phyloP scores from a whole-genome alignment of 352 stramenopile species.

The Albugo candida region DNA sequence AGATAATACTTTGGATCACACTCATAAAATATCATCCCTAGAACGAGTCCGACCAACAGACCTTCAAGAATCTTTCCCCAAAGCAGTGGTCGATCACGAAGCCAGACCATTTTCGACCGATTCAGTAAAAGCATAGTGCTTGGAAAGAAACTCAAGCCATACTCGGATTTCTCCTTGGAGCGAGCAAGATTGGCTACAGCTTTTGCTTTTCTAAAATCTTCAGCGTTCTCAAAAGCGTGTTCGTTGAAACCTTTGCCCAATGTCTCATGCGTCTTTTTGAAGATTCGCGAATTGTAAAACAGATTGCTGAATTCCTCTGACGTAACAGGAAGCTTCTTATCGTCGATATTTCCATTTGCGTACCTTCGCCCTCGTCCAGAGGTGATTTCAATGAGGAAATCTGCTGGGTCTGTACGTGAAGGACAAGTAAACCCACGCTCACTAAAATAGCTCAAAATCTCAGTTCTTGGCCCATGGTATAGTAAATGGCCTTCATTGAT shows the following conservation, averaged over 20 bases:
- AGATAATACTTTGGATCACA: conserved; percentile 34
- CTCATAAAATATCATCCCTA: conserved; percentile 57
- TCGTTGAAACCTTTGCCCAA: conserved; percentile 33
- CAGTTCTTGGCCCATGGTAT: conserved; percentile 74
- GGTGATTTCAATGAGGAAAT: conserved; percentile 53
- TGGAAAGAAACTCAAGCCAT: conserved; percentile 19
- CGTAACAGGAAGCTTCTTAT: conserved; percentile 3
- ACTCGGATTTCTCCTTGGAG: conserved; percentile 26
- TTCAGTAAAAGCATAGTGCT: conserved; percentile 32
- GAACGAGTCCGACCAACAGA: conserved; percentile 47
- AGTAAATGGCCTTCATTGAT: conserved; percentile 84
- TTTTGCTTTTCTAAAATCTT: conserved; percentile 37
- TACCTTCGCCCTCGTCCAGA: conserved; percentile 20
- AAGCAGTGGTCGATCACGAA: conserved; percentile 32
- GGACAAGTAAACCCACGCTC: conserved; percentile 49
- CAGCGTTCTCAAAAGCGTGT: conserved; percentile 27
- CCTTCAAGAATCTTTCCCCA: conserved; percentile 43
- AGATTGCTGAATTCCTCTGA: conserved; percentile 30
- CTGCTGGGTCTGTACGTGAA: conserved; percentile 29
- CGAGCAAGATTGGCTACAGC: conserved; percentile 22
- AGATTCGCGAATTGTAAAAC: conserved; percentile 33
- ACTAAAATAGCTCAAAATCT: conserved; percentile 73
- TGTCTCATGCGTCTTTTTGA: conserved; percentile 26
- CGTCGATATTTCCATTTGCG: not conserved
- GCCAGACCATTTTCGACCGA: conserved; percentile 44